Evolutionary conservation across 169 alveolate genomes (phyloP), one percentile per base, ranked within the genome.

Genomic region (Besnoitia besnoiti): DNA sequence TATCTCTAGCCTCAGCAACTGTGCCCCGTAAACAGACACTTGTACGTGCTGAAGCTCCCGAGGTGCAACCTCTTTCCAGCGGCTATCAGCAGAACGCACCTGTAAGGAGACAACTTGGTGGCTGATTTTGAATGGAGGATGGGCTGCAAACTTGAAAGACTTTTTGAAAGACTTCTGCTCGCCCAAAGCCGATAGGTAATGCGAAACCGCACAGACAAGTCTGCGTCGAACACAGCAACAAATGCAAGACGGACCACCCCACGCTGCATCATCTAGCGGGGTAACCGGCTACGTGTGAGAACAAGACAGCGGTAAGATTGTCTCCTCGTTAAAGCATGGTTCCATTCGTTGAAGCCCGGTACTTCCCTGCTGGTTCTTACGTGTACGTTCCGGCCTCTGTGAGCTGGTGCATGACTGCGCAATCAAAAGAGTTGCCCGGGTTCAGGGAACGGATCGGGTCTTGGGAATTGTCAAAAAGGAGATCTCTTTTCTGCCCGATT

Each of bases 111-210:
- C 85, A 59, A 91, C 88, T 75, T 82, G 50, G 80, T 91, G 94
- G 21, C 85, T 16, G 39, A 84, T 80, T 39, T 50, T 84, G 85
- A 91, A 84, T 21, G 94, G 94, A n/a, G 91, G 87, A 16, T 91
- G 91, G 37, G 94, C 94, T 19, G 94, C 75, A 84, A 91, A 91
- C 62, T 87, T 91, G 91, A 91, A 91, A 12, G 94, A 91, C 75
- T 91, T 91, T 73, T 84, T 91, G 85, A 91, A 91, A 0, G 94
- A 84, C 47, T 91, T 91, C 67, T 77, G 94, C 37, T 91, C 94
- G 42, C 88, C 47, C n/a, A 89, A 50, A 24, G 94, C 55, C 21
- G 94, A 84, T n/a, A 91, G 55, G 91, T 91, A 84, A 51, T 91
- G 94, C 3, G 94, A 91, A 39, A 91, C 79, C 24, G 94, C 82